Evolutionary conservation across 129 eudicot genomes (phyloP).

Genomic region (Helichrysum umbraculigerum): DNA sequence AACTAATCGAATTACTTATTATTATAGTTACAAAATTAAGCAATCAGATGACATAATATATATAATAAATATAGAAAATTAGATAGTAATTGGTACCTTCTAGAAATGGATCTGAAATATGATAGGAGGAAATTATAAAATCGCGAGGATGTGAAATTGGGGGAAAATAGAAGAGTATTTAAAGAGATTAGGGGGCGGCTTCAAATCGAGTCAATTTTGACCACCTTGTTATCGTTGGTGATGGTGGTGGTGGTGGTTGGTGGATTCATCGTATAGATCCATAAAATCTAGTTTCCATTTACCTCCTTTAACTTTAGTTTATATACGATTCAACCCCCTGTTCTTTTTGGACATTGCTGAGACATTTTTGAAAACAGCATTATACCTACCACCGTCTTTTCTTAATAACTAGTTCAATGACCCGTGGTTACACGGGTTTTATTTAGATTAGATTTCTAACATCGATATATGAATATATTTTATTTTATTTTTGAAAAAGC

Average conservation of each 20-base stretch:
- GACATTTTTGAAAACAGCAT: neutral
- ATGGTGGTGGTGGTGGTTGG: constrained; percentile 37
- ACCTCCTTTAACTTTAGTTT: constrained; percentile 7
- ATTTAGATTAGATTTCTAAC: no score
- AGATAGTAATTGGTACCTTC: constrained; percentile 20
- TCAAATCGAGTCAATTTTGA: constrained; percentile 33
- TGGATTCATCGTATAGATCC: neutral
- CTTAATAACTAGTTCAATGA: no score
- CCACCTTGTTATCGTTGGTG: constrained; percentile 19
- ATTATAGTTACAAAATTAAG: neutral
- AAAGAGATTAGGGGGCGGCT: constrained; percentile 21
- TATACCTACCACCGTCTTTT: neutral
- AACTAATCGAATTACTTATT: constrained; percentile 14
- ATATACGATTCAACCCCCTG: neutral
- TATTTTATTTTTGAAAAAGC: no score
- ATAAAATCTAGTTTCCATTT: neutral
- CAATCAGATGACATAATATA: neutral
- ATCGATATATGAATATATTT: no score
- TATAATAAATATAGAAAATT: neutral
- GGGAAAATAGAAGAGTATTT: constrained; percentile 23
- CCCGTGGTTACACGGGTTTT: no score
- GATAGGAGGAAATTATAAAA: neutral
- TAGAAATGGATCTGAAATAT: constrained; percentile 16
- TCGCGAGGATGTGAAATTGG: constrained; percentile 17
- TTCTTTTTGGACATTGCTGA: neutral